A percentile compares a stretch with the other conserved stretches of the same genome.
phyloP scores from a whole-genome alignment of 2,329 filamentous ascomycete species.

The Rhexocercosporidium sp. region DNA sequence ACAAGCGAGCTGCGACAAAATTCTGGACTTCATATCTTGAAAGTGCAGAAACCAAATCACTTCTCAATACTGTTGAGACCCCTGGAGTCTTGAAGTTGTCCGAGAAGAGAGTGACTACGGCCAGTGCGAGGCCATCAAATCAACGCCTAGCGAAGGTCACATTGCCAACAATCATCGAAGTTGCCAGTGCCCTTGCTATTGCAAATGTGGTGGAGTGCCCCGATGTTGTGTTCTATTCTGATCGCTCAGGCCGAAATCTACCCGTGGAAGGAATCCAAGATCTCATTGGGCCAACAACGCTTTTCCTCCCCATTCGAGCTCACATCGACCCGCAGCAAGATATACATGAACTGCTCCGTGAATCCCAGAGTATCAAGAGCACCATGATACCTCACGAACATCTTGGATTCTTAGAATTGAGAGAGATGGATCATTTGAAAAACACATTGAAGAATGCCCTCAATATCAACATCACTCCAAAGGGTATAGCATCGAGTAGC shows the following conservation, averaged over 20 bases:
- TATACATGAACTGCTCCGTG: not conserved
- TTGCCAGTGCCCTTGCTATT: constrained; percentile 48
- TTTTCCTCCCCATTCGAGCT: constrained; percentile 48
- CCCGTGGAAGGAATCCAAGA: constrained; percentile 46
- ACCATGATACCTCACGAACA: constrained; percentile 7
- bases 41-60: constrained; percentile 6
- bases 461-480: constrained; percentile 13
- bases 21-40: constrained; percentile 21
- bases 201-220: constrained; percentile 44
- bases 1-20: constrained; percentile 7
- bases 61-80: constrained; percentile 3
- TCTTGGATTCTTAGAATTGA: constrained; percentile 1
- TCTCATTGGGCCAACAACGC: constrained; percentile 49
- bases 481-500: not conserved
- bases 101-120: not conserved
- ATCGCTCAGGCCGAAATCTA: constrained; percentile 47
- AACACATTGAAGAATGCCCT: not conserved
- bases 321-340: constrained; percentile 30
- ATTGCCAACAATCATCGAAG: constrained; percentile 45
- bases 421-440: constrained; percentile 10
- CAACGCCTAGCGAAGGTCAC: constrained; percentile 4
- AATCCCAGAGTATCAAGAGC: not conserved
- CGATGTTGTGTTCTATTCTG: constrained; percentile 49
- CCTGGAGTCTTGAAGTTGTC: not conserved
- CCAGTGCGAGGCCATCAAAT: not conserved